These are phyloP conservation scores for Colletotrichum caudatum DNA, from an alignment of 2,329 filamentous ascomycete genomes.

Conservation along the genomic window DNA sequence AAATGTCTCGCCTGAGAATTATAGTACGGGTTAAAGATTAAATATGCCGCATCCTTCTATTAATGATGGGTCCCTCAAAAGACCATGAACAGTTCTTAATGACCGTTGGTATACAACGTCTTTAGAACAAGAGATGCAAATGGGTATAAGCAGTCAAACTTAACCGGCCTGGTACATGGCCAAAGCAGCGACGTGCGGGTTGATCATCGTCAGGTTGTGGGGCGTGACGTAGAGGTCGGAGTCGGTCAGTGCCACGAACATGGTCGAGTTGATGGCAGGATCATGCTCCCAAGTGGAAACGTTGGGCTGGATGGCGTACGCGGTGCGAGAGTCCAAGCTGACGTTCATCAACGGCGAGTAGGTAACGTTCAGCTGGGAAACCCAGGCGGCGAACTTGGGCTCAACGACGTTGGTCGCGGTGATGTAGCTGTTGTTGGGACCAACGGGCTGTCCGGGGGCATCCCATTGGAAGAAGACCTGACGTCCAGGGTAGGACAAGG, in stretches of 20 bases:
- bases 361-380: slow-evolving; percentile 81
- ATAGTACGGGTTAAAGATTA: neutral
- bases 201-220: slow-evolving; percentile 80
- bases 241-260: slow-evolving; percentile 84
- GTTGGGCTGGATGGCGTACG: slow-evolving; percentile 80
- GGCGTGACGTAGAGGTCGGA: slow-evolving; percentile 75
- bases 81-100: neutral
- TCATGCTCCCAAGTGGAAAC: slow-evolving; percentile 75
- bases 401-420: slow-evolving; percentile 69
- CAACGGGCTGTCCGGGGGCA: slow-evolving; percentile 72
- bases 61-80: neutral
- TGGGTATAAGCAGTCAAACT: slow-evolving; percentile 41
- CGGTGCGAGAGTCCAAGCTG: slow-evolving; percentile 61
- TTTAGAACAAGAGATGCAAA: neutral
- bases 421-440: slow-evolving; percentile 86
- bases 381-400: slow-evolving; percentile 80
- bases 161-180: slow-evolving; percentile 84
- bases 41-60: neutral
- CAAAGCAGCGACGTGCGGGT: slow-evolving; percentile 80
- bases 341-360: slow-evolving; percentile 71
- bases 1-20: neutral
- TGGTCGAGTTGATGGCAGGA: slow-evolving; percentile 79
- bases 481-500: slow-evolving; percentile 80
- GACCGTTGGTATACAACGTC: neutral
- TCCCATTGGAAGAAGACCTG: slow-evolving; percentile 81